Conservation (phyloP, 805 yeast species). For the Hanseniaspora singularis region DNA sequence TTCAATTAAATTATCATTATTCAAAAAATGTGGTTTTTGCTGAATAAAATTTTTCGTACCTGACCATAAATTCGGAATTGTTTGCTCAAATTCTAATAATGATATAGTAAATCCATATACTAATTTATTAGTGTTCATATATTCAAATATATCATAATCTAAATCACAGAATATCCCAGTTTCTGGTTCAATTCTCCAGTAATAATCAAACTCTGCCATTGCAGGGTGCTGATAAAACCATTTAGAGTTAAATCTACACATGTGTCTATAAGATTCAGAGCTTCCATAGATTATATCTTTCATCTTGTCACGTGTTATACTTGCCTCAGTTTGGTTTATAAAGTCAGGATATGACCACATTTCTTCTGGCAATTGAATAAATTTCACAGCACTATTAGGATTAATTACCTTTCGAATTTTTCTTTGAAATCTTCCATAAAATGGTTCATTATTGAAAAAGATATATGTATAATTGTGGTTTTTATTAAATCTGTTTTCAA, state of each 20-base stretch:
- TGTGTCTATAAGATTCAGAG: conserved; percentile 66
- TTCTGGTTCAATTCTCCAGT: conserved; percentile 90
- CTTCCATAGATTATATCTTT: conserved; percentile 61
- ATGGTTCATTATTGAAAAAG: conserved; percentile 73
- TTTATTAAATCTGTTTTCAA: conserved; percentile 71
- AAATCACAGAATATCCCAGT: conserved; percentile 64
- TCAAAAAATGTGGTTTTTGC: conserved; percentile 46
- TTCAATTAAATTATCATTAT: conserved; percentile 50
- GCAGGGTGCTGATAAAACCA: conserved; percentile 65
- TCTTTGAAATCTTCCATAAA: conserved; percentile 55
- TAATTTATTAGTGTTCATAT: conserved; percentile 63
- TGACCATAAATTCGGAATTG: conserved; percentile 70
- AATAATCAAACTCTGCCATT: conserved; percentile 61
- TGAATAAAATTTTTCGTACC: conserved; percentile 53
- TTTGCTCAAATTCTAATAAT: conserved; percentile 53
- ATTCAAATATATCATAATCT: conserved; percentile 67
- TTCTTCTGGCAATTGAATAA: conserved; percentile 59
- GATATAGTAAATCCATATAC: conserved; percentile 68
- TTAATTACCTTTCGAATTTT: conserved; percentile 43
- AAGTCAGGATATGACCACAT: conserved; percentile 82
- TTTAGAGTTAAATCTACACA: conserved; percentile 84
- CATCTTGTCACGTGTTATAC: conserved; percentile 48
- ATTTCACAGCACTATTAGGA: conserved; percentile 47
- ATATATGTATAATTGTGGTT: conserved; percentile 83
- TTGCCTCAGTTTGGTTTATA: conserved; percentile 66